Evolutionary conservation across 306 rosid genomes (phyloP), one percentile per base, ranked within the genome.

Genomic region (Quillaja saponaria): DNA sequence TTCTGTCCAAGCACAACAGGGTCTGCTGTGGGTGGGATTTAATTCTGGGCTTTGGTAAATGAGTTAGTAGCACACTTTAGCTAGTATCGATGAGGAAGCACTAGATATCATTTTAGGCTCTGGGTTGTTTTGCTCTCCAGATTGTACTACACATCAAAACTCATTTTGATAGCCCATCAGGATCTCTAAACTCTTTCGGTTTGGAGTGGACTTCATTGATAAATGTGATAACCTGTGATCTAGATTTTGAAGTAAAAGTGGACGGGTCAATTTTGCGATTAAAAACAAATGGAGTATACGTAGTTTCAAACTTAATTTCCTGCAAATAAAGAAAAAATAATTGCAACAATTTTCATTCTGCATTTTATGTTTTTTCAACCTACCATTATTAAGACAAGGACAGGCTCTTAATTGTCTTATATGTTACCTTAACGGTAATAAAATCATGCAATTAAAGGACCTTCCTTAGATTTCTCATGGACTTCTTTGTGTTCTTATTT

Each of bases 291-390:
- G n/a, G n/a, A n/a, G n/a, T n/a, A n/a, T n/a, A n/a, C n/a, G n/a
- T n/a, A n/a, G n/a, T n/a, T n/a, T n/a, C n/a, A n/a, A n/a, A n/a
- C n/a, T 19, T 28, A 46, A 16, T 9, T 50, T 13, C 55, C 8
- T 25, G 15, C 42, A 15, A 42, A 15, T 49, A 40, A 49, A 50
- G 35, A 54, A 49, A 49, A 25, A 21, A 19, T 38, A 49, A 40
- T 20, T 7, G 25, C 40, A 33, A 58, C 20, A 39, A 58, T 41
- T 18, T 59, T 42, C 40, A 33, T 34, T 15, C 25, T 50, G 16
- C 39, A 46, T 50, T 42, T 46, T 31, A 42, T 51, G 62, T 56
- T 70, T 51, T 51, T 44, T 61, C 52, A 13, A n/a, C n/a, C n/a
- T n/a, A n/a, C n/a, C n/a, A n/a, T n/a, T 42, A 19, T 34, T 19